Conservation (phyloP, 495 filamentous ascomycete genomes). For the Immersiella caudata region DNA sequence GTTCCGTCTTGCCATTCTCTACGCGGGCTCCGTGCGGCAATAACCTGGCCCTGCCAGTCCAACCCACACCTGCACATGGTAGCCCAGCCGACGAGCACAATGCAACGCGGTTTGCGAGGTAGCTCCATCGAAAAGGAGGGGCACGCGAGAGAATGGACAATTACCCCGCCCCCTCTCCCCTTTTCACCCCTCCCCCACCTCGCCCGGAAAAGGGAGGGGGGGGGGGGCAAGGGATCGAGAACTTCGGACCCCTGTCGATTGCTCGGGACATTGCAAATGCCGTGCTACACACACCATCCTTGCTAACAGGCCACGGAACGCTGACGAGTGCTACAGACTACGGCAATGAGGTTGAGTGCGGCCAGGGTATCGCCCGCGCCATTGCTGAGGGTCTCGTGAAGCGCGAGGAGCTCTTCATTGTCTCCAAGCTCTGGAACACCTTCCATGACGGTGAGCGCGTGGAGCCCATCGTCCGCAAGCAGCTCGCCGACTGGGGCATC, state of each 20-base stretch:
- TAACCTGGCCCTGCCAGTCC: slow-evolving; percentile 4
- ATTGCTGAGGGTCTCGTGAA: slow-evolving; percentile 85
- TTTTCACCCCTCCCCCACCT: slow-evolving; percentile 33
- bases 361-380: slow-evolving; percentile 82
- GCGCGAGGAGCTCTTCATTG: slow-evolving; percentile 87
- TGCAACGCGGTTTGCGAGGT: slow-evolving; percentile 8
- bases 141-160: slow-evolving; percentile 22
- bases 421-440: slow-evolving; percentile 90
- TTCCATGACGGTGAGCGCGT: slow-evolving; percentile 78
- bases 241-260: slow-evolving; percentile 24
- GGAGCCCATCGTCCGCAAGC: slow-evolving; percentile 71
- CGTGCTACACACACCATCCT: slow-evolving; percentile 7
- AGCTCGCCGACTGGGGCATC: slow-evolving; percentile 76
- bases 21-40: neutral
- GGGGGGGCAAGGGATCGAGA: neutral
- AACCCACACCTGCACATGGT: neutral
- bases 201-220: slow-evolving; percentile 4
- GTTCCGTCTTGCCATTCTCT: neutral
- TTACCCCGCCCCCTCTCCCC: slow-evolving; percentile 36
- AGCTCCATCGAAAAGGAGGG: slow-evolving; percentile 23
- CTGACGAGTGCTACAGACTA: slow-evolving; percentile 62
- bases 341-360: slow-evolving; percentile 83
- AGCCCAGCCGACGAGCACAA: neutral
- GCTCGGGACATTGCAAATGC: slow-evolving; percentile 20
- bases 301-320: neutral